Evolutionary conservation across 495 filamentous ascomycete species (phyloP), one percentile per base, ranked within the genome.

Genomic region (Penicillium pancosmium): DNA sequence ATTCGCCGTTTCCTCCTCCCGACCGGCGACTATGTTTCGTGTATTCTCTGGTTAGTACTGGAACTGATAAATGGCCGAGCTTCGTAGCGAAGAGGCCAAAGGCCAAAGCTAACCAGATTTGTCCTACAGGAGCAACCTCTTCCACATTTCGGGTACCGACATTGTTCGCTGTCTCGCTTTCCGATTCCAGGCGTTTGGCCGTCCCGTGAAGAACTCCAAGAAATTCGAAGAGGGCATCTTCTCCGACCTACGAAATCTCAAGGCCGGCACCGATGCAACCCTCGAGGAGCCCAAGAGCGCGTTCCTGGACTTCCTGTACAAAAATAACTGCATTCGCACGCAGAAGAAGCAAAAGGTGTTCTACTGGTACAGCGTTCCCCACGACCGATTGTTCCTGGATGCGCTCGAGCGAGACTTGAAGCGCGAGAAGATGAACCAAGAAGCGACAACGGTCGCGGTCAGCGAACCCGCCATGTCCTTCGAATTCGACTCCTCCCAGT

Each of bases 321-420:
- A 98, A 84, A 98, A 98, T 82, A 98, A 98, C 76, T 98, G 94
- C 84, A 98, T 98, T 66, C 86, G 94, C 62, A 98, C 94, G 25
- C 94, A 98, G 76, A 98, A 98, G 86, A 98, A 98, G 84, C 94
- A 98, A 70, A 98, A 98, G 81, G 94, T 98, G 63, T 98, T 98
- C 67, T 98, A 97, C 78, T 98, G 94, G 94, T 98, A 98, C 75
- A 97, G 93, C 78, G 94, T 98, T 54, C 94, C 94, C 7, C 94
- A 98, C 73, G 94, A 98, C 78, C 86, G 94, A 35, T 86, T 98
- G 40, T 98, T 98, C 77, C 86, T 98, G 55, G 94, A 98, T 80
- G 94, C 94, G 46, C 80, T 98, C 71, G 94, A 98, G 79, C 88
- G 94, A 56, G 94, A 98, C 70, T 74, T 98, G 71, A 98, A 98